These are phyloP conservation scores for Sugiyamaella mastotermitis DNA, from an alignment of 805 yeast species.

Conservation along the genomic window DNA sequence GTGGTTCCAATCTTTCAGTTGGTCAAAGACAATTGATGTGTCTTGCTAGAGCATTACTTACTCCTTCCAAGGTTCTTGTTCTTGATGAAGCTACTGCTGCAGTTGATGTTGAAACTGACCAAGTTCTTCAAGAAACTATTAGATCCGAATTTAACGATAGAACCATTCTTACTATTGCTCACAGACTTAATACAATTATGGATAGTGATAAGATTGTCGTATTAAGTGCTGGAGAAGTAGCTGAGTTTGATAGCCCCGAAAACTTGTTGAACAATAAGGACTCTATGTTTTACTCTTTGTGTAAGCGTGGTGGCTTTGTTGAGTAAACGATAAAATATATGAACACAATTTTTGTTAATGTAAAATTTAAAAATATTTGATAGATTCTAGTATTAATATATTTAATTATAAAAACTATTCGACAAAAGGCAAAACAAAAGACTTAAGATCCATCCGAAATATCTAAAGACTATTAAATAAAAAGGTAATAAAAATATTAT, in stretches of 20 bases:
- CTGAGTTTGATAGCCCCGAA: conserved; percentile 72
- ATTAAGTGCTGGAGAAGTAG: conserved; percentile 64
- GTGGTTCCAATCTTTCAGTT: conserved; percentile 79
- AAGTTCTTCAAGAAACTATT: conserved; percentile 72
- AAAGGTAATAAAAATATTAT: too few relatives aligned
- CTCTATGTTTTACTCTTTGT: conserved; percentile 67
- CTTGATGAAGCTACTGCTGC: conserved; percentile 90
- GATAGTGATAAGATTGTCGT: conserved; percentile 78
- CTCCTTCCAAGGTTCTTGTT: conserved; percentile 68
- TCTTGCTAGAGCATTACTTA: conserved; percentile 74
- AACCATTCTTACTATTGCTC: conserved; percentile 86
- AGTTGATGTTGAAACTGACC: conserved; percentile 82
- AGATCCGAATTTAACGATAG: conserved; percentile 63
- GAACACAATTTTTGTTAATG: not conserved
- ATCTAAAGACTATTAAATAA: too few relatives aligned
- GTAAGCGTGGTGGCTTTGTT: conserved; percentile 69
- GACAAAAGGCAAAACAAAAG: too few relatives aligned
- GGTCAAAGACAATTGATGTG: conserved; percentile 88
- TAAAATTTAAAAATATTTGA: conserved; percentile 1
- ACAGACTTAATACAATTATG: conserved; percentile 78
- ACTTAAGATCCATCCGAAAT: too few relatives aligned
- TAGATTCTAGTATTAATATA: conserved; percentile 3
- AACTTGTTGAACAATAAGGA: conserved; percentile 56
- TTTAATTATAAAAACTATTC: too few relatives aligned
- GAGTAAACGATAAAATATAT: conserved; percentile 31